Conservation (phyloP, 1,284 basidiomycete genomes). For the Chondrostereum purpureum region DNA sequence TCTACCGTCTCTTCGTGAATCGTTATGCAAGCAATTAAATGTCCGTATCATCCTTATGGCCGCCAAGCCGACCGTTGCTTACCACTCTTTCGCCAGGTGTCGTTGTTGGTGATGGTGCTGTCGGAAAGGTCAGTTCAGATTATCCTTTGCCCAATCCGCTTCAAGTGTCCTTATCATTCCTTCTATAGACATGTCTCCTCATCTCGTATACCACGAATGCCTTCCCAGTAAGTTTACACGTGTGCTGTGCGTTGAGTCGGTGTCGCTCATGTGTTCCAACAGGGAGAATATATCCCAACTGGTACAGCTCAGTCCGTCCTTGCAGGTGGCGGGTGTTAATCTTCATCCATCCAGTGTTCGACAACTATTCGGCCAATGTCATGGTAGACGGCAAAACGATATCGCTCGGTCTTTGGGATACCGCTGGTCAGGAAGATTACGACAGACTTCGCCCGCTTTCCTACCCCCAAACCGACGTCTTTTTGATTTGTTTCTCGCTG, state of each 20-base stretch:
- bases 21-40: slow-evolving; percentile 66
- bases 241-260: slow-evolving; percentile 9
- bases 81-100: slow-evolving; percentile 60
- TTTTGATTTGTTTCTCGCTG: slow-evolving; percentile 98
- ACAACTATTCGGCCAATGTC: slow-evolving; percentile 94
- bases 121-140: slow-evolving; percentile 79
- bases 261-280: slow-evolving; percentile 15
- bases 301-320: slow-evolving; percentile 38
- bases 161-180: slow-evolving; percentile 4
- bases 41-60: slow-evolving; percentile 27
- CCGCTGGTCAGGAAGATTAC: slow-evolving; percentile 98
- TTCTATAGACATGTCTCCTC: slow-evolving; percentile 81
- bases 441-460: slow-evolving; percentile 96
- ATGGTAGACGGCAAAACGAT: slow-evolving; percentile 99
- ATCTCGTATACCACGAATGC: slow-evolving; percentile 98
- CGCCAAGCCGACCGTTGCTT: slow-evolving; percentile 19
- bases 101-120: slow-evolving; percentile 98
- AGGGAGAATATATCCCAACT: slow-evolving; percentile 97
- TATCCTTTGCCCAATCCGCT: slow-evolving; percentile 7
- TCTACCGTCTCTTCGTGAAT: background rate
- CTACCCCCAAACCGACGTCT: slow-evolving; percentile 99
- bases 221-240: slow-evolving; percentile 66
- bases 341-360: slow-evolving; percentile 58
- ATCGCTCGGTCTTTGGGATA: slow-evolving; percentile 96
- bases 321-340: slow-evolving; percentile 2